Percentiles rank a stretch among this genome's conserved stretches.
phyloP scores from a whole-genome alignment of 2,329 filamentous ascomycete species.

The Pyrenochaeta sp. region DNA sequence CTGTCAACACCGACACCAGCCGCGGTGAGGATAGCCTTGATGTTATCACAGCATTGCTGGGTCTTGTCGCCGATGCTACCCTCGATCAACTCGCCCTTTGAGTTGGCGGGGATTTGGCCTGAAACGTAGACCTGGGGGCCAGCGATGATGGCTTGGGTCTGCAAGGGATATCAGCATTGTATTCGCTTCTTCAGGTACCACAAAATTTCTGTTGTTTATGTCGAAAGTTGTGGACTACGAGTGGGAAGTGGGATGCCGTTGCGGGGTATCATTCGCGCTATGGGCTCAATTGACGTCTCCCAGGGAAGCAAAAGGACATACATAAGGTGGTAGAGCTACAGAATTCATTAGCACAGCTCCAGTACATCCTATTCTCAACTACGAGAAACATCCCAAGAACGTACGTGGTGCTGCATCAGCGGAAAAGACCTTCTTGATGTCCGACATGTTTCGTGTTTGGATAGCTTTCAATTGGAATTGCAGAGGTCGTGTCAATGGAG shows the following conservation, averaged over 20 bases:
- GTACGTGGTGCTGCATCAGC: constrained; percentile 55
- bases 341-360: constrained; percentile 7
- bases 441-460: constrained; percentile 47
- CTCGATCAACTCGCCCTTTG: constrained; percentile 66
- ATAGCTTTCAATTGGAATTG: neutral
- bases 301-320: constrained; percentile 38
- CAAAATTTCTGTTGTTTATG: neutral
- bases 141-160: constrained; percentile 70
- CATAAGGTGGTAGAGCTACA: constrained; percentile 54
- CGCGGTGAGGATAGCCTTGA: constrained; percentile 82
- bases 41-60: constrained; percentile 77
- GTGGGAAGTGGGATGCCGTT: neutral
- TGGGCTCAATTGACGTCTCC: neutral
- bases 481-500: constrained; percentile 3
- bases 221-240: no score
- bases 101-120: constrained; percentile 78
- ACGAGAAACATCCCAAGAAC: constrained; percentile 18
- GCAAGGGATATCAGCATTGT: neutral
- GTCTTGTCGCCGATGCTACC: constrained; percentile 75
- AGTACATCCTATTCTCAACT: constrained; percentile 1
- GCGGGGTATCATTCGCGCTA: neutral
- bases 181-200: neutral
- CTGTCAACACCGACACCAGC: constrained; percentile 80
- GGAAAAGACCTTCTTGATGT: constrained; percentile 55
- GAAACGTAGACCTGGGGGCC: constrained; percentile 75